These are phyloP conservation scores for Beverwykella pulmonaria DNA, from an alignment of 495 filamentous ascomycete genomes.

Conservation along the genomic window DNA sequence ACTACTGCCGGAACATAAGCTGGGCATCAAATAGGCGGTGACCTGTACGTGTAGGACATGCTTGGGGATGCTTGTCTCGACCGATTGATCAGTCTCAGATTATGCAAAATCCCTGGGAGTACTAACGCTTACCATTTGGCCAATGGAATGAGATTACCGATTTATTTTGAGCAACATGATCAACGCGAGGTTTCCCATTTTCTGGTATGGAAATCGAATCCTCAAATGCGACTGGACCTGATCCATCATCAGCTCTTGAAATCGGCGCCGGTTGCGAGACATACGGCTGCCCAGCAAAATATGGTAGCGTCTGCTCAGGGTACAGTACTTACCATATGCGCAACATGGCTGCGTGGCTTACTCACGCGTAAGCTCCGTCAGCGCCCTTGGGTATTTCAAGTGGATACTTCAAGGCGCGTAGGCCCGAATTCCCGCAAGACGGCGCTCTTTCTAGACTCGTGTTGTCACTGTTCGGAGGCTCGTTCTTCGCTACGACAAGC, in stretches of 20 bases:
- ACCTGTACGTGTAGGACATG: background rate
- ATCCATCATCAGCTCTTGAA: background rate
- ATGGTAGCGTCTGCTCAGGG: background rate
- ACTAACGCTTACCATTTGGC: background rate
- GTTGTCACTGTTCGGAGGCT: background rate
- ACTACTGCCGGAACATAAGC: background rate
- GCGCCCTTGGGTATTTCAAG: too few relatives aligned
- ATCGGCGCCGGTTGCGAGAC: background rate
- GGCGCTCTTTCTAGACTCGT: background rate
- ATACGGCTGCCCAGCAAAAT: background rate
- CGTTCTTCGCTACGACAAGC: background rate
- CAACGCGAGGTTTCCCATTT: background rate
- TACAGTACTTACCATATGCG: background rate
- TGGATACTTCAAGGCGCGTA: background rate
- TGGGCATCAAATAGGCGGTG: background rate
- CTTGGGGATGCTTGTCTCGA: background rate
- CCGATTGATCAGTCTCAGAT: background rate
- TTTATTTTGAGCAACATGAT: too few relatives aligned
- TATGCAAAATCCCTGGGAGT: background rate
- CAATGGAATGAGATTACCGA: too few relatives aligned
- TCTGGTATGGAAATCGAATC: too few relatives aligned
- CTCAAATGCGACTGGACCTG: too few relatives aligned
- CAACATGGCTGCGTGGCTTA: background rate
- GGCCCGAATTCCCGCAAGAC: background rate
- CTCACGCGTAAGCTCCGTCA: background rate